Conservation (phyloP, 441 rosid species). For the Hura crepitans region DNA sequence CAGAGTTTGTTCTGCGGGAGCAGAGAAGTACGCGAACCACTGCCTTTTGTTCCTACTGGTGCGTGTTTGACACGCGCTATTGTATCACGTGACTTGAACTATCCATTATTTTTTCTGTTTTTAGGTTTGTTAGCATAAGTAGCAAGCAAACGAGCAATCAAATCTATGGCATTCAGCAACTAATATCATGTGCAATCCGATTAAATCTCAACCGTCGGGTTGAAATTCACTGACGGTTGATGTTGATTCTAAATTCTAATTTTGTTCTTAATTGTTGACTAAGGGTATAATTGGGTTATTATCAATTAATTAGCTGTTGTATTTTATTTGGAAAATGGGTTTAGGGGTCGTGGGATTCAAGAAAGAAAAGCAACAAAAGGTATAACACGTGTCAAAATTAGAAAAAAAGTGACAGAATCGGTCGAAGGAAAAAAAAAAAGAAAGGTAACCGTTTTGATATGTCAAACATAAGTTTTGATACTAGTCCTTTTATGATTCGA, state of each 20-base stretch:
- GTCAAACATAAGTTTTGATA: background rate
- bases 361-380: background rate
- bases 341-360: background rate
- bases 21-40: slow-evolving; percentile 27
- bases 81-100: background rate
- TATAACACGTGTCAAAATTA: background rate
- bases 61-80: slow-evolving; percentile 16
- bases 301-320: background rate
- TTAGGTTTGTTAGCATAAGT: background rate
- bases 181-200: background rate
- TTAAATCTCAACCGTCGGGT: slow-evolving; percentile 1
- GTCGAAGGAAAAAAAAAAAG: background rate
- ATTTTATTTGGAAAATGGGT: background rate
- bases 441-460: too few relatives aligned
- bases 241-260: background rate
- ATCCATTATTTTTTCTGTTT: background rate
- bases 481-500: too few relatives aligned
- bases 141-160: background rate
- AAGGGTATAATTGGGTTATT: background rate
- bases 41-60: slow-evolving; percentile 25
- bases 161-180: slow-evolving; percentile 12
- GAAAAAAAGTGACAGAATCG: background rate
- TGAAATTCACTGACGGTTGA: background rate
- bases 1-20: slow-evolving; percentile 11
- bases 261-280: background rate